Percentiles rank a stretch among this genome's conserved stretches.
phyloP scores from a whole-genome alignment of 495 filamentous ascomycete species.

The Tuber brumale region DNA sequence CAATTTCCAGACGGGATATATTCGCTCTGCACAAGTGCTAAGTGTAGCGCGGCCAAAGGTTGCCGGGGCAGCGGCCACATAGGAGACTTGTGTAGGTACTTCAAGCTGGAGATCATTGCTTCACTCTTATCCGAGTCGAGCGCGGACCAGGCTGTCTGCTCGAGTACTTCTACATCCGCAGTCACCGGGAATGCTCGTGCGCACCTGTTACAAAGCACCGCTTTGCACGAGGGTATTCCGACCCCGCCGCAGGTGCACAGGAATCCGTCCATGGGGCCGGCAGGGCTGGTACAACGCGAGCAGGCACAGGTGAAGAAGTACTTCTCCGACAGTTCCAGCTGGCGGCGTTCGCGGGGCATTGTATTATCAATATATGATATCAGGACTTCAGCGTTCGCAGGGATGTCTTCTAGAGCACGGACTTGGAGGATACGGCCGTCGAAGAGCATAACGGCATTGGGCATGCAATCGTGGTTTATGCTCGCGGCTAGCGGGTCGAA shows the following conservation, averaged over 20 bases:
- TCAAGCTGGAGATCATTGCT: constrained; percentile 10
- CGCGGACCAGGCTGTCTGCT: constrained; percentile 18
- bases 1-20: constrained; percentile 23
- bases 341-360: constrained; percentile 48
- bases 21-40: constrained; percentile 20
- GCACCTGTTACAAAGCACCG: constrained; percentile 18
- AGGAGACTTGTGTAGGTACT: constrained; percentile 9
- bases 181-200: background rate
- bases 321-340: constrained; percentile 50
- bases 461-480: constrained; percentile 66
- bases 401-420: constrained; percentile 44
- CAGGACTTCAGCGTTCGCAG: constrained; percentile 56
- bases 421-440: constrained; percentile 48
- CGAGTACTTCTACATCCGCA: constrained; percentile 5
- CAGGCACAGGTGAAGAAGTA: constrained; percentile 66
- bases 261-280: constrained; percentile 35
- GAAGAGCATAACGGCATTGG: constrained; percentile 60
- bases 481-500: constrained; percentile 54
- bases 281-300: constrained; percentile 46
- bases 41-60: constrained; percentile 28
- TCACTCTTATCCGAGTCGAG: background rate
- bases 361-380: constrained; percentile 64
- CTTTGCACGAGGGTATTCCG: background rate
- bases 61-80: constrained; percentile 29
- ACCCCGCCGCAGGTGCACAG: constrained; percentile 6